Evolutionary conservation across 176 grass and related monocot genomes (phyloP), one percentile per base, ranked within the genome.

Genomic region (Zea luxurians): DNA sequence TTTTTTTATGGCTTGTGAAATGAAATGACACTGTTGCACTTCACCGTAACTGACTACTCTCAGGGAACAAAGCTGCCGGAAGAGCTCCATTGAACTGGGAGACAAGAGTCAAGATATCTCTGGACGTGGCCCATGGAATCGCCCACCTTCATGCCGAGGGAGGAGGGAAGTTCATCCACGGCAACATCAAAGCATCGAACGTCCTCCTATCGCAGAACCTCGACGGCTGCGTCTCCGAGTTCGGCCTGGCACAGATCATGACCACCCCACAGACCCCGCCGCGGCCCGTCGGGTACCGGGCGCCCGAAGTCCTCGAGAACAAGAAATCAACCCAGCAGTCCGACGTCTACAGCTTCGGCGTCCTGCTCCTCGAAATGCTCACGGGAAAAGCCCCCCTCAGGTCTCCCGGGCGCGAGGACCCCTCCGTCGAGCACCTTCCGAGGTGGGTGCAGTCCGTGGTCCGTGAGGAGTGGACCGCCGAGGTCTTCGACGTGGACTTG

Each of bases 401-500:
- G 45, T 95, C 96, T 35, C 92, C 92, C 0, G 83, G 86, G 0
- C 85, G 78, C 0, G 90, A 95, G 49, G 92, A 91, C 44, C 27
- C 27, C 27, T 86, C 82, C 41, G 20, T 88, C 4, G 78, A 85
- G 48, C 88, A 99, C 79, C 84, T 99, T 38, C 89, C 90, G 10
- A 89, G 80, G 53, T 99, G 96, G 96, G 96, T 99, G 37, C 96
- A 95, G 18, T 95, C 89, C 1, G 92, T 99, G 59, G 96, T 99
- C 16, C 92, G 92, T 9, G 96, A 99, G 66, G 96, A 99, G 66
- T 99, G 96, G 96, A 99, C 96, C 0, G 90, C 96, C 0, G 96
- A 99, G 85, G 92, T 99, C 47, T 99, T 99, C 6, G 96, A 99
- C 27, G 82, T 90, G 9, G 86, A 95, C 65, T 71, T 99, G 85